phyloP scores from a whole-genome alignment of 352 stramenopile species.

The Plasmopara halstedii region DNA sequence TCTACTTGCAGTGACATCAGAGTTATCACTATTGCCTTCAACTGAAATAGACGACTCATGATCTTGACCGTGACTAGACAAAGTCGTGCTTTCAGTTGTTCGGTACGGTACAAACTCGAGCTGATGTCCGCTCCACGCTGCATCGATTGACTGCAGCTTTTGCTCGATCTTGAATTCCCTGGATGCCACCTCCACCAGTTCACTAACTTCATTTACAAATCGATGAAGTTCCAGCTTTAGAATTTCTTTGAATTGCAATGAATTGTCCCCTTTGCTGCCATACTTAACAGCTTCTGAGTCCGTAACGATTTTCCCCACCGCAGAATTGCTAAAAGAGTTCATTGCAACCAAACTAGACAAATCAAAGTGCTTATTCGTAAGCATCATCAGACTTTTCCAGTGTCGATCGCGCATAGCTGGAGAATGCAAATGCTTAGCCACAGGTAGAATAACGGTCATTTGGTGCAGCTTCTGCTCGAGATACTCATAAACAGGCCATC shows the following conservation, averaged over 20 bases:
- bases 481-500: constrained; percentile 91
- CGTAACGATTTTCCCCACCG: no score
- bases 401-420: constrained; percentile 84
- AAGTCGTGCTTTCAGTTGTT: constrained; percentile 28
- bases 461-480: constrained; percentile 87
- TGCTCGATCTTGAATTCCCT: constrained; percentile 98
- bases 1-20: constrained; percentile 2
- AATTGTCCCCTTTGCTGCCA: constrained; percentile 12
- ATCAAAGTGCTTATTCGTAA: constrained; percentile 86
- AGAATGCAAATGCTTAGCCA: constrained; percentile 86
- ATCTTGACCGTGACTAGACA: neutral
- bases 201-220: constrained; percentile 91
- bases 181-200: constrained; percentile 91
- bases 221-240: constrained; percentile 88
- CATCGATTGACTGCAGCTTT: constrained; percentile 90
- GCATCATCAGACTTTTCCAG: constrained; percentile 83
- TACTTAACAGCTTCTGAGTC: constrained; percentile 1
- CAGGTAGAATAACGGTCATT: constrained; percentile 88
- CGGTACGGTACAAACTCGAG: constrained; percentile 91
- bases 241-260: constrained; percentile 88
- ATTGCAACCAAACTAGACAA: constrained; percentile 20
- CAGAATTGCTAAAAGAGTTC: neutral
- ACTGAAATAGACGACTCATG: neutral
- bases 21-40: no score
- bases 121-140: constrained; percentile 82